Evolutionary conservation across 1,139 yeast species (phyloP).

Genomic region (Blastobotrys illinoisensis): DNA sequence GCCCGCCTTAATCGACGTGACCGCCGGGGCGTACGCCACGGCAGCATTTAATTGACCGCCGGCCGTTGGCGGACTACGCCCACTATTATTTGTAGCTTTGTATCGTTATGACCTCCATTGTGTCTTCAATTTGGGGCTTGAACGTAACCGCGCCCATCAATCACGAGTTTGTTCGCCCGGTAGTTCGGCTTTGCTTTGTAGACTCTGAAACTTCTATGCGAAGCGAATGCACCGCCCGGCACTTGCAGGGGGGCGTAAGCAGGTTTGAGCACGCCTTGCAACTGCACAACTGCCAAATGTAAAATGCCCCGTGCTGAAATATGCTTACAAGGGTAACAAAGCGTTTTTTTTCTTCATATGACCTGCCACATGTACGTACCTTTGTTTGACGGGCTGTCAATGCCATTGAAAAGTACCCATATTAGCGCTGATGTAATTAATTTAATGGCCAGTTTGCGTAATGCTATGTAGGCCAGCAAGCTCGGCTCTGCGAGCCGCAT

Average conservation of each 20-base stretch:
- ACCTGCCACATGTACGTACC: neutral
- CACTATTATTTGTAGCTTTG: too few species aligned
- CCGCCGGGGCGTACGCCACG: too few species aligned
- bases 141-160: too few species aligned
- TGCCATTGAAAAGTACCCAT: neutral
- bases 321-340: neutral
- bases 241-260: neutral
- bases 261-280: neutral
- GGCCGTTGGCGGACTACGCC: too few species aligned
- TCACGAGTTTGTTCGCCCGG: neutral
- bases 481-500: neutral
- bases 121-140: too few species aligned
- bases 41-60: too few species aligned
- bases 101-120: too few species aligned
- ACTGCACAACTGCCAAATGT: neutral
- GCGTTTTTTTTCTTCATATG: too few species aligned
- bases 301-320: neutral
- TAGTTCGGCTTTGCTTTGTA: neutral
- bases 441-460: too few species aligned
- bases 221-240: neutral
- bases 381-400: neutral
- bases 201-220: neutral
- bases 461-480: too few species aligned
- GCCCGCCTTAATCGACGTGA: neutral
- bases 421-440: too few species aligned